Percentiles rank a stretch among this genome's conserved stretches.
phyloP scores from a whole-genome alignment of 1,139 yeast genomes.

The Saccharomycopsis phalli region DNA sequence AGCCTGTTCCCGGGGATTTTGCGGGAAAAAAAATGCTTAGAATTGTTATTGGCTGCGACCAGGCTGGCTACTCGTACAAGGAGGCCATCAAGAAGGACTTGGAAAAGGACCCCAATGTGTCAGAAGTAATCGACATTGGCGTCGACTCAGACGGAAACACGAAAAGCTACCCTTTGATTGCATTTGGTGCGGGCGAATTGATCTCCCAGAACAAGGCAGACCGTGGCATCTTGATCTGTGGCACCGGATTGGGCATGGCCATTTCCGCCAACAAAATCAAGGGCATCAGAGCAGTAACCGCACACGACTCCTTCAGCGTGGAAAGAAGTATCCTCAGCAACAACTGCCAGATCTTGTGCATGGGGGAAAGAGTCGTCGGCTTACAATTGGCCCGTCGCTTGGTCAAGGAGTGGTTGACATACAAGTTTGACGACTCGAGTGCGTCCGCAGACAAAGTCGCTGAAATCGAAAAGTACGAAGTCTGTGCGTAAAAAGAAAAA shows the following conservation, averaged over 20 bases:
- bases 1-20: background rate
- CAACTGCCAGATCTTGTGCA: slow-evolving; percentile 37
- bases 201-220: slow-evolving; percentile 34
- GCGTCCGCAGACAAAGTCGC: slow-evolving; percentile 38
- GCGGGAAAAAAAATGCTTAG: too few species aligned
- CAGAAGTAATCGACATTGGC: slow-evolving; percentile 34
- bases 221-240: slow-evolving; percentile 38
- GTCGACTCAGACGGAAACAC: slow-evolving; percentile 27
- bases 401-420: slow-evolving; percentile 37
- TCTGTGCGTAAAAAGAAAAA: background rate
- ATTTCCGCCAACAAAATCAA: slow-evolving; percentile 38
- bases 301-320: slow-evolving; percentile 39
- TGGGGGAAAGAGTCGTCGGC: slow-evolving; percentile 43
- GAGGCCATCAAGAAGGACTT: slow-evolving; percentile 32
- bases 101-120: slow-evolving; percentile 28
- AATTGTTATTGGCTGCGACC: slow-evolving; percentile 36
- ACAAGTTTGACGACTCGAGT: slow-evolving; percentile 32
- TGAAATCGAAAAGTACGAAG: slow-evolving; percentile 28
- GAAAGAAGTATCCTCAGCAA: slow-evolving; percentile 37
- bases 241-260: slow-evolving; percentile 42
- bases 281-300: slow-evolving; percentile 42
- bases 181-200: slow-evolving; percentile 35
- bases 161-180: slow-evolving; percentile 36
- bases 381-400: slow-evolving; percentile 36
- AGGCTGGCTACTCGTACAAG: slow-evolving; percentile 39